Evolutionary conservation across 106 monocot species (phyloP), one percentile per base, ranked within the genome.

Genomic region (Acorus calamus): DNA sequence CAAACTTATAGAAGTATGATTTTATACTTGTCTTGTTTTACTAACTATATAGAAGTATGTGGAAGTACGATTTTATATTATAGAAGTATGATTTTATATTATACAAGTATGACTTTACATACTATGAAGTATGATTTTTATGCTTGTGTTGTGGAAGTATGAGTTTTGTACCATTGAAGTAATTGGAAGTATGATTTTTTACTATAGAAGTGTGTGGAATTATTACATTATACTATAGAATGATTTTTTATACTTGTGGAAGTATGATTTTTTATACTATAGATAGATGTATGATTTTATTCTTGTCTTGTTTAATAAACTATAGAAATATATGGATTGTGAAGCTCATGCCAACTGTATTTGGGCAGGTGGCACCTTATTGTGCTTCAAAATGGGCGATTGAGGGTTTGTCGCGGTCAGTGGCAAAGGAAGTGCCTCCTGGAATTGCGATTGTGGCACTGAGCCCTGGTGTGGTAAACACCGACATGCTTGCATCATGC

Each of bases 311-410:
- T 11, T 60, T 53, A 3, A 49, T 1, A 53, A 10, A 42, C 10
- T 50, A 48, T 43, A 41, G 8, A 51, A 4, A 3, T 2, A 3
- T 11, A n/a, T 56, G 28, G 28, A 28, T 28, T 28, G 28, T 28
- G 28, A 28, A 28, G 28, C 28, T 28, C 28, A 28, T 28, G 28
- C 28, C 28, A 28, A 28, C 1, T 28, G 28, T 28, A 13, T 44
- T 10, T 9, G 13, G 14, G 5, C 76, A 94, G 94, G 94, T 94
- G 7, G 86, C 94, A 52, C 86, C 94, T 3, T 94, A 90, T 61
- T 90, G 89, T 76, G 84, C 94, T 71, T 79, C 94, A 57, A 94
- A 94, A 72, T 94, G 94, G 94, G 94, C 90, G 11, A 76, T 94
- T 66, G 94, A 94, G 68, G 94, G 94, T 13, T 57, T 94, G 67